A percentile compares a stretch with the other conserved stretches of the same genome.
phyloP scores from a whole-genome alignment of 2,329 filamentous ascomycete species.

The Paecilomyces niveus region DNA sequence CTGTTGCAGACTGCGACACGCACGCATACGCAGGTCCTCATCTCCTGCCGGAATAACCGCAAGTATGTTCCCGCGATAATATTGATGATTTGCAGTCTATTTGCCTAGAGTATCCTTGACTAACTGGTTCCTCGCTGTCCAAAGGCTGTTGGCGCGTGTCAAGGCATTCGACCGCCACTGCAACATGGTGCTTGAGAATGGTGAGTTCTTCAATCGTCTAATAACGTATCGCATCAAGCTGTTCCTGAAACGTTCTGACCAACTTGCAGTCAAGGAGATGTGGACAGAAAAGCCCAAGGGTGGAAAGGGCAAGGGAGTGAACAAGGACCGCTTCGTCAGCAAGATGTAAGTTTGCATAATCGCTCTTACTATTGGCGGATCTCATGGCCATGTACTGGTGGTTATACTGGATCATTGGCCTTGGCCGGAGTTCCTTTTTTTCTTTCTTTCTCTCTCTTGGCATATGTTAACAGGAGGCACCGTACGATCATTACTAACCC shows the following conservation, averaged over 20 bases:
- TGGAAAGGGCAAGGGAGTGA: slow-evolving; percentile 87
- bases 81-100: neutral
- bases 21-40: slow-evolving; percentile 90
- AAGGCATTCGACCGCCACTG: slow-evolving; percentile 98
- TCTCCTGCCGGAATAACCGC: slow-evolving; percentile 96
- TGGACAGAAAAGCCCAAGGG: slow-evolving; percentile 92
- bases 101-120: neutral
- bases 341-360: slow-evolving; percentile 64
- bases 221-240: neutral
- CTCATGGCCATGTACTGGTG: neutral
- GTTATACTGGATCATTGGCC: neutral
- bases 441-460: neutral
- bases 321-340: slow-evolving; percentile 97
- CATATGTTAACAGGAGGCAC: neutral
- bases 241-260: neutral
- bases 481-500: slow-evolving; percentile 2
- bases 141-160: slow-evolving; percentile 73
- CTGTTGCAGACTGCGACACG: slow-evolving; percentile 96
- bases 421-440: neutral
- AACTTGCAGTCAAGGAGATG: slow-evolving; percentile 84
- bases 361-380: neutral
- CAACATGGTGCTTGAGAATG: slow-evolving; percentile 96
- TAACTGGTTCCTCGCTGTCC: neutral
- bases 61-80: slow-evolving; percentile 44
- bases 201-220: neutral